Evolutionary conservation across 805 yeast species (phyloP).

Genomic region (Lipomyces kockii): DNA sequence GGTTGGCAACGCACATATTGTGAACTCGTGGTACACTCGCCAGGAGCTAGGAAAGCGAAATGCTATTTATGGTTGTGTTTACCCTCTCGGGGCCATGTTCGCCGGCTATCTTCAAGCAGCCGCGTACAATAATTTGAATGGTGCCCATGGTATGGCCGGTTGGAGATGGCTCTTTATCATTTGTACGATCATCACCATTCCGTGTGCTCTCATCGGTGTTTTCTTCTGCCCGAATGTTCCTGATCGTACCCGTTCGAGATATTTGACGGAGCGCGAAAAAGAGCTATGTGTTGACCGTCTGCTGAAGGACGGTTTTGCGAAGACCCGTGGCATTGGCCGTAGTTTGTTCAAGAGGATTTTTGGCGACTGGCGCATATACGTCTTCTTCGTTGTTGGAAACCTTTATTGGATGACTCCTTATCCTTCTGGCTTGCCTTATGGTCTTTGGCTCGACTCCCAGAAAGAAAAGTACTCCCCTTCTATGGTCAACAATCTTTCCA

Average conservation of each 20-base stretch:
- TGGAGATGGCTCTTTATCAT: slow-evolving; percentile 78
- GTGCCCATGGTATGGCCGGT: slow-evolving; percentile 59
- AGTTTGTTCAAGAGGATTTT: slow-evolving; percentile 27
- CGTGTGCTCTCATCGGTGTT: slow-evolving; percentile 60
- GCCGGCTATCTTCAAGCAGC: slow-evolving; percentile 67
- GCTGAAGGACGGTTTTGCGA: slow-evolving; percentile 30
- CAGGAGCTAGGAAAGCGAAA: slow-evolving; percentile 65
- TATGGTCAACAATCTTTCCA: slow-evolving; percentile 53
- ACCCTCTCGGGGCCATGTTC: slow-evolving; percentile 63
- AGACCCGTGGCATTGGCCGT: slow-evolving; percentile 25
- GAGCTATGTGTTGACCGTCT: slow-evolving; percentile 55
- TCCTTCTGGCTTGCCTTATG: slow-evolving; percentile 26
- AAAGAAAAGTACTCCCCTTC: slow-evolving; percentile 4
- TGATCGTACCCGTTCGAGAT: slow-evolving; percentile 63
- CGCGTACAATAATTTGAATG: slow-evolving; percentile 54
- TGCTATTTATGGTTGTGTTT: slow-evolving; percentile 63
- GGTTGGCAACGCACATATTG: slow-evolving; percentile 51
- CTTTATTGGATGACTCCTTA: slow-evolving; percentile 33
- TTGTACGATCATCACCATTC: slow-evolving; percentile 63
- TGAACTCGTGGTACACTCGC: slow-evolving; percentile 58
- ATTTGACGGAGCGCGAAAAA: slow-evolving; percentile 61
- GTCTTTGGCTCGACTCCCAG: slow-evolving; percentile 23
- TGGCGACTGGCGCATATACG: slow-evolving; percentile 26
- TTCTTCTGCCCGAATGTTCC: slow-evolving; percentile 71
- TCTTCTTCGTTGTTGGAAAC: slow-evolving; percentile 25